A percentile compares a stretch with the other conserved stretches of the same genome.
phyloP scores from a whole-genome alignment of 2,329 filamentous ascomycete species.

The Magnaporthiopsis incrustans region DNA sequence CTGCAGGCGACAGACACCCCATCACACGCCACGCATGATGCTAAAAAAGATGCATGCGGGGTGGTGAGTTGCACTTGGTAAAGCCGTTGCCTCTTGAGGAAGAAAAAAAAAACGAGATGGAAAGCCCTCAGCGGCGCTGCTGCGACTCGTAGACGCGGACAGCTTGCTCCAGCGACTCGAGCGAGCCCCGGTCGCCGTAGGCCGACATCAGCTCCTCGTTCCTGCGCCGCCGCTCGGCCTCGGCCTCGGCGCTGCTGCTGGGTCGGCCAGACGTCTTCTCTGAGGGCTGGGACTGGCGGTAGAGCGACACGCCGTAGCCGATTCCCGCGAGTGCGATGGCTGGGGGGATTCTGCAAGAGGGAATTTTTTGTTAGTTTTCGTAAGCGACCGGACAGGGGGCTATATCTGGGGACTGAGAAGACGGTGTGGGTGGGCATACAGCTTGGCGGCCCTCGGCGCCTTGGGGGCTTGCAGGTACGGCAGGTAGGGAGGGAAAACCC shows the following conservation, averaged over 20 bases:
- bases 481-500: slow-evolving; percentile 23
- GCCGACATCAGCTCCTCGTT: slow-evolving; percentile 20
- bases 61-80: background rate
- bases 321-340: slow-evolving; percentile 16
- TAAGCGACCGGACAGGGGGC: background rate
- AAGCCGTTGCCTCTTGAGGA: background rate
- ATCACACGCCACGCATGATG: background rate
- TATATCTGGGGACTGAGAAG: background rate
- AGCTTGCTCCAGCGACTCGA: slow-evolving; percentile 24
- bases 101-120: background rate
- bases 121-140: slow-evolving; percentile 8
- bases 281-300: slow-evolving; percentile 14
- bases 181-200: slow-evolving; percentile 22
- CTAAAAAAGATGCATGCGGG: background rate
- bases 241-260: slow-evolving; percentile 10
- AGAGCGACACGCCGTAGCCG: slow-evolving; percentile 18
- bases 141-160: slow-evolving; percentile 22
- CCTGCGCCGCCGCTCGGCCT: slow-evolving; percentile 13
- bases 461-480: slow-evolving; percentile 20
- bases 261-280: background rate
- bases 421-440: background rate
- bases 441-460: slow-evolving; percentile 9
- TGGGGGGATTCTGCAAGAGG: slow-evolving; percentile 15
- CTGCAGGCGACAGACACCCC: background rate
- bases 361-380: background rate